Percentiles rank a stretch among this genome's conserved stretches.
Conservation (phyloP, 139 green algal genomes). For the Raphidocelis subcapitata region DNA sequence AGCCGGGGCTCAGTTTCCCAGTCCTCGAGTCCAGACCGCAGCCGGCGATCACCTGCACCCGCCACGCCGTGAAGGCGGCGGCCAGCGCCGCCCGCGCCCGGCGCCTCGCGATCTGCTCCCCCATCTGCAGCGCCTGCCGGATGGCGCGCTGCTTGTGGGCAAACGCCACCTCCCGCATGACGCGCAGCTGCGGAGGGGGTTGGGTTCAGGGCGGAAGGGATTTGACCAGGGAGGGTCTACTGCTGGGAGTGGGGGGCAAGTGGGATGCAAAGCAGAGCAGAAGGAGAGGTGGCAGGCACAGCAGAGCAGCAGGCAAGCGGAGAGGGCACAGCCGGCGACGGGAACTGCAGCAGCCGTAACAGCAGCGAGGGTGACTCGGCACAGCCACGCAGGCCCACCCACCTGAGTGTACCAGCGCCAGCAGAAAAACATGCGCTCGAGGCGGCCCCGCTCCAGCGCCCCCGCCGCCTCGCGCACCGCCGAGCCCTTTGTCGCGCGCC, state of each 20-base stretch:
- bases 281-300: too few relatives aligned
- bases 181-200: conserved; percentile 12
- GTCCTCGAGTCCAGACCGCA: neutral
- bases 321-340: too few relatives aligned
- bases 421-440: conserved; percentile 12
- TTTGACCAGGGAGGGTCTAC: too few relatives aligned
- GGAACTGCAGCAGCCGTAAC: too few relatives aligned
- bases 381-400: neutral
- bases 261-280: too few relatives aligned
- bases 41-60: conserved; percentile 15
- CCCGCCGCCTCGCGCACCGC: neutral
- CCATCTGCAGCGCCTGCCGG: conserved; percentile 15
- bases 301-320: too few relatives aligned
- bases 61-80: conserved; percentile 22
- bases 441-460: neutral
- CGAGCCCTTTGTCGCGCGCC: neutral
- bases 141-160: conserved; percentile 28
- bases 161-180: conserved; percentile 23
- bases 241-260: too few relatives aligned
- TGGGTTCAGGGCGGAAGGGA: too few relatives aligned
- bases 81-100: neutral
- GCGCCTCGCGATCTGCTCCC: conserved; percentile 28
- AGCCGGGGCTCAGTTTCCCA: neutral
- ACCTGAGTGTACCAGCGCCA: conserved; percentile 33
- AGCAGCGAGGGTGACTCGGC: too few relatives aligned